These are phyloP conservation scores for Adansonia digitata DNA, from an alignment of 345 rosid genomes.

Conservation along the genomic window DNA sequence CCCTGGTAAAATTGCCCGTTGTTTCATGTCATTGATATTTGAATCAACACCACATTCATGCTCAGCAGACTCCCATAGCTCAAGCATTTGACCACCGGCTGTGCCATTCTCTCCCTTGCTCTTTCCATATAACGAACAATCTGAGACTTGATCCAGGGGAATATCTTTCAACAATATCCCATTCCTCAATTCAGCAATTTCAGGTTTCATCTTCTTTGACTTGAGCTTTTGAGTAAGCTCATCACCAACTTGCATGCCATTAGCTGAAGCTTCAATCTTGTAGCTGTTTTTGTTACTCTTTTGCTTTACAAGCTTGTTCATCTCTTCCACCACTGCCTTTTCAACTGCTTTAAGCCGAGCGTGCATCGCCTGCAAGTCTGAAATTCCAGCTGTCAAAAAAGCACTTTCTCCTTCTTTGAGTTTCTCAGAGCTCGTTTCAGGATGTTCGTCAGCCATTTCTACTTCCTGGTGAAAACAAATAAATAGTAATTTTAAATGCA, in stretches of 20 bases:
- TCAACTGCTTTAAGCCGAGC: slow-evolving; percentile 47
- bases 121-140: slow-evolving; percentile 44
- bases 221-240: slow-evolving; percentile 31
- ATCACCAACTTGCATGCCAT: slow-evolving; percentile 22
- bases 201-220: slow-evolving; percentile 29
- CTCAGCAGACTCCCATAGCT: slow-evolving; percentile 49
- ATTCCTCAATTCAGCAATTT: slow-evolving; percentile 29
- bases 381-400: slow-evolving; percentile 35
- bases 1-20: slow-evolving; percentile 14
- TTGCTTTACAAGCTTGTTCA: slow-evolving; percentile 32
- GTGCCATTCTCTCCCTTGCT: slow-evolving; percentile 34
- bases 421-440: slow-evolving; percentile 26
- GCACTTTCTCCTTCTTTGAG: slow-evolving; percentile 23
- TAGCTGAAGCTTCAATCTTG: slow-evolving; percentile 13
- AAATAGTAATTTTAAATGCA: not conserved
- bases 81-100: slow-evolving; percentile 41
- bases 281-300: slow-evolving; percentile 12
- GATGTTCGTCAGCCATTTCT: slow-evolving; percentile 21
- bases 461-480: slow-evolving; percentile 20
- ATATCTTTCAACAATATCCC: slow-evolving; percentile 56
- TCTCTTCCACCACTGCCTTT: slow-evolving; percentile 52
- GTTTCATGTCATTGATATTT: slow-evolving; percentile 11
- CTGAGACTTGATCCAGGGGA: slow-evolving; percentile 64
- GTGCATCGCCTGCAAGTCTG: slow-evolving; percentile 49
- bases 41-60: slow-evolving; percentile 28